Base-by-base conservation (phyloP, 1,284 basidiomycete genomes). In the Ustilago lituana region DNA sequence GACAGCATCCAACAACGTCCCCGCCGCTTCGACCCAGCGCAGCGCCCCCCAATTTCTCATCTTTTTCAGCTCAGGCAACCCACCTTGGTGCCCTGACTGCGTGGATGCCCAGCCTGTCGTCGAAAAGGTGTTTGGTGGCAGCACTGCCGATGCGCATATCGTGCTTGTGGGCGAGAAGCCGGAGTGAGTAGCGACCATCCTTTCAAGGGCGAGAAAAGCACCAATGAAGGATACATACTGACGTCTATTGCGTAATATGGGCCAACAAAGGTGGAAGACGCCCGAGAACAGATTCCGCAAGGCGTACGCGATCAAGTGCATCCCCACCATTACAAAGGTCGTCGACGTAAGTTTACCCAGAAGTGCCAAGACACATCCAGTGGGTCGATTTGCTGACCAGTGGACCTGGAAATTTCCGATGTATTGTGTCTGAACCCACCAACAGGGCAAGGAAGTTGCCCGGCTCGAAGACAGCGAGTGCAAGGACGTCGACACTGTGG, bases 1-100 rank as follows among this genome's bases (percentile, higher is more conserved):
- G 10, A 55, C 60, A 33, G 49, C 41, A 14, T 59, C 56, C 5
- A 59, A 24, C 47, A 29, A 51, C 22, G 39, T 52, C 3, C 55
- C 57, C 27, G 33, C 53, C 3, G 4, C 54, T 2, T 19, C 40
- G 23, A 17, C 10, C 2, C 36, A 36, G 19, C 51, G 39, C 15
- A n/a, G 5, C 22, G 24, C 22, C 12, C 38, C 53, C 2, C 62
- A 61, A 9, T 73, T 38, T 29, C 53, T 76, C 51, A 56, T 76
- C 59, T 76, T 67, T 45, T 76, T 73, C 60, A 69, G 66, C 45
- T 68, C 67, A 7, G 71, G 73, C 15, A 26, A 36, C 7, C 73
- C 73, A 1, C 62, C 73, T 12, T 76, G 73, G 73, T 76, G 73
- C 43, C 67, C 73, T 6, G 73, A 76, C 54, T 76, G 73, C 39